Evolutionary conservation across 2,329 filamentous ascomycete species (phyloP).

Genomic region (Cordyceps cicadae): DNA sequence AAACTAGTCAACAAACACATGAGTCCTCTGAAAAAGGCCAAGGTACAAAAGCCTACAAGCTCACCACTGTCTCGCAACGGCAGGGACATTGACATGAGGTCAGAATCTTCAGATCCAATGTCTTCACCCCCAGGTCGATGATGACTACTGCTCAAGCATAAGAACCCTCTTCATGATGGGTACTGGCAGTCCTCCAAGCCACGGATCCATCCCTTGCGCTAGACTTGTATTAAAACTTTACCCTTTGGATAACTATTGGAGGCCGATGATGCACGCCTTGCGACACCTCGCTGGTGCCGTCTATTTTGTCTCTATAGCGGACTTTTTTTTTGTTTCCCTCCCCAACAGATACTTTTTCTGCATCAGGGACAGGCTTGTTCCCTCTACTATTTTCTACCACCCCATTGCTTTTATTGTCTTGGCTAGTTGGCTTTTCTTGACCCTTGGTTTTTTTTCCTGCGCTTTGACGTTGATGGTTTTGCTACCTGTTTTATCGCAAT

Average conservation of each 20-base stretch:
- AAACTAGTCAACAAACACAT: slow-evolving; percentile 28
- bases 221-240: not conserved
- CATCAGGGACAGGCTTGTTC: slow-evolving; percentile 8
- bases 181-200: not conserved
- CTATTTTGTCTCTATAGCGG: not conserved
- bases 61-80: slow-evolving; percentile 43
- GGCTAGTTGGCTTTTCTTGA: slow-evolving; percentile 3
- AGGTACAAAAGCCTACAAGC: slow-evolving; percentile 38
- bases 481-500: not conserved
- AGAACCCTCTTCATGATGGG: not conserved
- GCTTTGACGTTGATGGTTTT: not conserved
- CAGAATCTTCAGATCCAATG: slow-evolving; percentile 48
- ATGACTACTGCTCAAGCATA: not conserved
- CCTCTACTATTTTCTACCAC: not conserved
- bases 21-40: slow-evolving; percentile 35
- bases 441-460: not conserved
- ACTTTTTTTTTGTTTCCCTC: not conserved
- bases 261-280: not conserved
- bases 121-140: slow-evolving; percentile 40
- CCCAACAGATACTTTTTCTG: slow-evolving; percentile 7
- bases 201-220: not conserved
- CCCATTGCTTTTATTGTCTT: not conserved
- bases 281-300: not conserved
- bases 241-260: slow-evolving; percentile 9
- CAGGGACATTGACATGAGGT: slow-evolving; percentile 41